Evolutionary conservation across 768 basidiomycete genomes (phyloP).

Genomic region (Aureoboletus auriporus): DNA sequence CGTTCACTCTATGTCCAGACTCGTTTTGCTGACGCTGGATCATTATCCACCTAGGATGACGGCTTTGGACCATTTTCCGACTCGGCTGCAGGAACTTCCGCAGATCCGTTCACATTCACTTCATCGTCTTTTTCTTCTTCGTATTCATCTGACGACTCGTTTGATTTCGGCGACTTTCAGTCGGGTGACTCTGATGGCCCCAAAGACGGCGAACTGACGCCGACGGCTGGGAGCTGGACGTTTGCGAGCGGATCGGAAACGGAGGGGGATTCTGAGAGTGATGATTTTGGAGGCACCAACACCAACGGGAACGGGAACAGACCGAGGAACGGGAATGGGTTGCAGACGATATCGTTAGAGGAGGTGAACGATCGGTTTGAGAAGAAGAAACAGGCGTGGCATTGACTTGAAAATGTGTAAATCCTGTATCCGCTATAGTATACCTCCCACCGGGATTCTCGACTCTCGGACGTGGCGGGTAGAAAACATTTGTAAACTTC

Average conservation of each 20-base stretch:
- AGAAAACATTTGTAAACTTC: too few species aligned
- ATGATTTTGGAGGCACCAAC: slow-evolving; percentile 22
- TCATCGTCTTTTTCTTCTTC: slow-evolving; percentile 44
- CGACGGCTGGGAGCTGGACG: slow-evolving; percentile 70
- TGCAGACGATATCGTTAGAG: slow-evolving; percentile 28
- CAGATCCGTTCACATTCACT: slow-evolving; percentile 52
- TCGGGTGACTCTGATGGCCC: slow-evolving; percentile 31
- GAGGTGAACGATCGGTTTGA: slow-evolving; percentile 22
- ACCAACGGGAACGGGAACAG: slow-evolving; percentile 5
- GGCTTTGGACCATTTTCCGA: slow-evolving; percentile 83
- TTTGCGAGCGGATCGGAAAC: slow-evolving; percentile 44
- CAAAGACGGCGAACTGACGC: slow-evolving; percentile 47
- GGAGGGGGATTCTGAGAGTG: slow-evolving; percentile 30
- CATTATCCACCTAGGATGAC: slow-evolving; percentile 41
- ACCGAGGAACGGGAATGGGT: slow-evolving; percentile 15
- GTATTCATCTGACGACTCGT: slow-evolving; percentile 65
- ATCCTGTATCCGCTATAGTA: too few species aligned
- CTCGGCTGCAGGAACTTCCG: slow-evolving; percentile 41
- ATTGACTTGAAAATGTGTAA: background rate
- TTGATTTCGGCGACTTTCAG: slow-evolving; percentile 81
- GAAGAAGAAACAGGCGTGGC: slow-evolving; percentile 14
- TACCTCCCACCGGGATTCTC: too few species aligned
- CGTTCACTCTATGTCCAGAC: background rate
- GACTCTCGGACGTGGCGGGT: too few species aligned
- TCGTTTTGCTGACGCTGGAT: background rate